A percentile compares a stretch with the other conserved stretches of the same genome.
Evolutionary conservation across 2,329 filamentous ascomycete species (phyloP).

Genomic region (Colletotrichum tamarilloi): DNA sequence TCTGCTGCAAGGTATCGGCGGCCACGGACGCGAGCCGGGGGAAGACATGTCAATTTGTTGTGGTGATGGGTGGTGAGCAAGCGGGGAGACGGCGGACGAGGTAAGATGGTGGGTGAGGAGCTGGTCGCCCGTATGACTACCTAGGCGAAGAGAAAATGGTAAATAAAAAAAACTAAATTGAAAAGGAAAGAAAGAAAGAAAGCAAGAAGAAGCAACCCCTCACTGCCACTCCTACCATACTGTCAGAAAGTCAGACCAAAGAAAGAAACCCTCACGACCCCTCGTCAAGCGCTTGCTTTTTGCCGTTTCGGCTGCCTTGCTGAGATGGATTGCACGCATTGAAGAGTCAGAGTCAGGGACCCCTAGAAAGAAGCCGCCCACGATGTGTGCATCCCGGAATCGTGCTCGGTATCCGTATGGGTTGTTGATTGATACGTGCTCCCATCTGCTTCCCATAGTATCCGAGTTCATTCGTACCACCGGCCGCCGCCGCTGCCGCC

Average conservation of each 20-base stretch:
- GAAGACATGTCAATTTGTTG: background rate
- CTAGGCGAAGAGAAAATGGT: background rate
- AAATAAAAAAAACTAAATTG: background rate
- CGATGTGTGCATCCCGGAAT: background rate
- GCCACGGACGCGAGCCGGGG: background rate
- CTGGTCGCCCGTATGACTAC: background rate
- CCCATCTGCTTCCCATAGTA: background rate
- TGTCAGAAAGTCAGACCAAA: background rate
- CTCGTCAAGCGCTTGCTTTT: constrained; percentile 5
- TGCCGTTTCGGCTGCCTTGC: constrained; percentile 17
- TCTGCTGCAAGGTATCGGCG: constrained; percentile 12
- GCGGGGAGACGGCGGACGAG: constrained; percentile 6
- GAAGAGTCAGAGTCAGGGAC: constrained; percentile 1
- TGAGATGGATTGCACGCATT: background rate
- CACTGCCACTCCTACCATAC: background rate
- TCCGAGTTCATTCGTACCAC: background rate
- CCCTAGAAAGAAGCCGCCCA: background rate
- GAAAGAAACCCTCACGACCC: constrained; percentile 8
- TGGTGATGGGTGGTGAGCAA: constrained; percentile 4
- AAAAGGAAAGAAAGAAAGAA: background rate
- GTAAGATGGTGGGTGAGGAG: constrained; percentile 1
- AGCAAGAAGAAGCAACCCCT: constrained; percentile 7
- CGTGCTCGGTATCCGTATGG: background rate
- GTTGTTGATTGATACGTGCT: background rate
- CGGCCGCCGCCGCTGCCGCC: constrained; percentile 8